A percentile compares a stretch with the other conserved stretches of the same genome.
These are phyloP conservation scores for Angophora floribunda DNA, from an alignment of 345 rosid species.

Conservation along the genomic window DNA sequence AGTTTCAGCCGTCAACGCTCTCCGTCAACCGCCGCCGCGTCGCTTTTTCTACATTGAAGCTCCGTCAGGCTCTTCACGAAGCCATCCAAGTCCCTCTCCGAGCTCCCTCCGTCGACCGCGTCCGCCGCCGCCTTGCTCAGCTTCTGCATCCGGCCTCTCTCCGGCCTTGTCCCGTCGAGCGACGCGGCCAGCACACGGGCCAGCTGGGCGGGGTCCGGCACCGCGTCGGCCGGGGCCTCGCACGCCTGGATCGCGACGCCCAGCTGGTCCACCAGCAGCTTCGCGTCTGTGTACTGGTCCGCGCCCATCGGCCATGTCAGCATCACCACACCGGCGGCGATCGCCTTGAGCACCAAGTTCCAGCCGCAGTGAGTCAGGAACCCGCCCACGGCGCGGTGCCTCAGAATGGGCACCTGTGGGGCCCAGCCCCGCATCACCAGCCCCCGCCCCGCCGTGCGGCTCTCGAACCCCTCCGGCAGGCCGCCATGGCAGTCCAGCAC, in stretches of 20 bases:
- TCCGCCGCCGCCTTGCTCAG: conserved; percentile 27
- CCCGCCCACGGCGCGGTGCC: conserved; percentile 1
- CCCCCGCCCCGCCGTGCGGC: not conserved
- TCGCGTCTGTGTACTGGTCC: conserved; percentile 42
- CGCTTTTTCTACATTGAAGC: not conserved
- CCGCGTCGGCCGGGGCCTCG: conserved; percentile 20
- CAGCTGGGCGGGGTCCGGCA: conserved; percentile 32
- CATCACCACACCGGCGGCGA: not conserved
- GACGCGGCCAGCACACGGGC: conserved; percentile 21
- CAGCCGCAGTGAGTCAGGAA: conserved; percentile 6
- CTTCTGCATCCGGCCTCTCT: conserved; percentile 12
- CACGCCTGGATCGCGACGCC: conserved; percentile 32
- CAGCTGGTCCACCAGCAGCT: conserved; percentile 41
- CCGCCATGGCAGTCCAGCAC: not conserved
- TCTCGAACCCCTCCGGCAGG: not conserved
- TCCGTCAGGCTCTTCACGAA: conserved; percentile 16
- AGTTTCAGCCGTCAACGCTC: not conserved
- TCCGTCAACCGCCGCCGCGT: not conserved
- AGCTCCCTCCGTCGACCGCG: conserved; percentile 40
- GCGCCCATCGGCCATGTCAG: conserved; percentile 8
- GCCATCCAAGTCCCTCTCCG: conserved; percentile 28
- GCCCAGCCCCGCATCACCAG: conserved; percentile 7
- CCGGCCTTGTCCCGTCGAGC: not conserved
- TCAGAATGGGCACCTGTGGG: conserved; percentile 1
- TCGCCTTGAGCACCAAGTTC: not conserved